Evolutionary conservation across 129 eudicot species (phyloP).

Genomic region (Artemisia argyi): DNA sequence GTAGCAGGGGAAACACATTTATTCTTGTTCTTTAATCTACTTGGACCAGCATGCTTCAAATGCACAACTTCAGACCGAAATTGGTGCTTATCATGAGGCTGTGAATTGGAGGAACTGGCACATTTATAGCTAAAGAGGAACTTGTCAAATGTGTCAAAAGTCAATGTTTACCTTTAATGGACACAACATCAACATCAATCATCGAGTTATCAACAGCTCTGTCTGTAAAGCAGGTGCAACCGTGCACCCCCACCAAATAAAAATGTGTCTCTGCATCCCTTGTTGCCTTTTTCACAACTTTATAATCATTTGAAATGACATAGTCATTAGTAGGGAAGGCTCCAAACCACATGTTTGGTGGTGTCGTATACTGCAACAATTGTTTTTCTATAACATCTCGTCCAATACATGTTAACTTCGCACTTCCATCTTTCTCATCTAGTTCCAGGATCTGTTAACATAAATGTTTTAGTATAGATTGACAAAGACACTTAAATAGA

Average conservation of each 20-base stretch:
- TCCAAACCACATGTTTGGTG: slow-evolving; percentile 94
- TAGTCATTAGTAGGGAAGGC: slow-evolving; percentile 74
- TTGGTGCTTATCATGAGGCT: too few relatives aligned
- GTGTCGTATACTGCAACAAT: slow-evolving; percentile 68
- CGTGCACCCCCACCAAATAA: slow-evolving; percentile 91
- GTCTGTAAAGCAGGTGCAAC: slow-evolving; percentile 93
- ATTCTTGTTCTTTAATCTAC: too few relatives aligned
- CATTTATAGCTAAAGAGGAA: too few relatives aligned
- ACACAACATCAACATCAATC: too few relatives aligned
- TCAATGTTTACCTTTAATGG: too few relatives aligned
- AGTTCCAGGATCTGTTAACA: slow-evolving; percentile 65
- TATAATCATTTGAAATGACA: slow-evolving; percentile 37
- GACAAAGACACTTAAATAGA: too few relatives aligned
- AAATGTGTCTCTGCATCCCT: slow-evolving; percentile 69
- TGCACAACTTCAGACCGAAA: too few relatives aligned
- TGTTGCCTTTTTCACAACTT: slow-evolving; percentile 34
- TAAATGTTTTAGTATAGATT: neutral
- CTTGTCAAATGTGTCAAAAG: too few relatives aligned
- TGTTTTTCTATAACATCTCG: slow-evolving; percentile 55
- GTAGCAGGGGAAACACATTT: too few relatives aligned
- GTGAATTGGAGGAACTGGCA: too few relatives aligned
- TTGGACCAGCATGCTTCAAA: too few relatives aligned
- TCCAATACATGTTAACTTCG: slow-evolving; percentile 69
- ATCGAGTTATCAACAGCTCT: too few relatives aligned
- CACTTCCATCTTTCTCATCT: slow-evolving; percentile 69